Percentiles rank a stretch among this genome's conserved stretches.
These are phyloP conservation scores for Amoebophrya sp. DNA, from an alignment of 169 alveolate species.

Conservation along the genomic window DNA sequence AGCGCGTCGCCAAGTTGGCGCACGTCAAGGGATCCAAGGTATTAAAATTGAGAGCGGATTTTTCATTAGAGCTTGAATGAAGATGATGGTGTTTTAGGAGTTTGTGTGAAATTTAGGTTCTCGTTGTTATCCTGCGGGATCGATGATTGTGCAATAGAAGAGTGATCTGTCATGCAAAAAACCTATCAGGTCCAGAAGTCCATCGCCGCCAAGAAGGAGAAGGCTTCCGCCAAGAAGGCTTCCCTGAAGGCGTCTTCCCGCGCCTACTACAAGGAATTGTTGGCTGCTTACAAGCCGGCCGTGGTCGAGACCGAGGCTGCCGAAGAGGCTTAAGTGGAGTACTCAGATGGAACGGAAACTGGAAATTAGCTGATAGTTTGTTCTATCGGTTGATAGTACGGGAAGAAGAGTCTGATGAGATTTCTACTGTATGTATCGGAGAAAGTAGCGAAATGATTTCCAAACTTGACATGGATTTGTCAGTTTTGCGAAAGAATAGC, in stretches of 20 bases:
- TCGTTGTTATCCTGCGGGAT: no score
- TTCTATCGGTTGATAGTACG: no score
- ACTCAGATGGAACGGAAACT: no score
- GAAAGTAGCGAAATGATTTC: background rate
- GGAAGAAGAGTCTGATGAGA: background rate
- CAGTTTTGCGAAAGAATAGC: no score
- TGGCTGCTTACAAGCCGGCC: constrained; percentile 29
- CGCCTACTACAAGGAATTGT: constrained; percentile 28
- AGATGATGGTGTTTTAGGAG: no score
- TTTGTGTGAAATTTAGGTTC: no score
- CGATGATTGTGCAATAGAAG: no score
- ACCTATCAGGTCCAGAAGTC: constrained; percentile 36
- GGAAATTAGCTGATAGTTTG: no score
- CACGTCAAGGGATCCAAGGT: constrained; percentile 34
- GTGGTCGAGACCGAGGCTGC: constrained; percentile 18
- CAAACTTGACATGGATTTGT: no score
- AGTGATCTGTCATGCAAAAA: no score
- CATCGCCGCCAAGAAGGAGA: constrained; percentile 17
- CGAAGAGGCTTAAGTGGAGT: constrained; percentile 30
- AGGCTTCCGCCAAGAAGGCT: constrained; percentile 31
- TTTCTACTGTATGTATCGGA: background rate
- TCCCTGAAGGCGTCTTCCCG: background rate
- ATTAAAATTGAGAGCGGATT: no score
- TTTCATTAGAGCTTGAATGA: no score
- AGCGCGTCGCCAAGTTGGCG: constrained; percentile 24